Conservation (phyloP, 305 asterid species). For the Plantago lanceolata region DNA sequence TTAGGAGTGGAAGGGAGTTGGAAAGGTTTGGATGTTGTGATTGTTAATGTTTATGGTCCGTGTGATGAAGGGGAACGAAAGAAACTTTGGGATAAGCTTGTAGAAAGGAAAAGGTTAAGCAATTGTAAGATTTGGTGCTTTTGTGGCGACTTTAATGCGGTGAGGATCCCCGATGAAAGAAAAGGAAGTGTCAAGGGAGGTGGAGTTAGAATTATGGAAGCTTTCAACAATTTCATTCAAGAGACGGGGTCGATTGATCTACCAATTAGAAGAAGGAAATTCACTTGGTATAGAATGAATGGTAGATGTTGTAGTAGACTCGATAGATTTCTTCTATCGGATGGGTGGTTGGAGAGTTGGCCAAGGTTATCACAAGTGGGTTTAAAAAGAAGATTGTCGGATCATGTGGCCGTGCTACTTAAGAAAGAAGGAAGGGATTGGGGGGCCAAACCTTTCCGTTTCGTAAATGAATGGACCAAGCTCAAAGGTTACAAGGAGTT, state of each 20-base stretch:
- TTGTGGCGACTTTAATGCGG: no score
- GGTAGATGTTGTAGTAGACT: background rate
- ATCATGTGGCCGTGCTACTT: background rate
- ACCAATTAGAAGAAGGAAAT: background rate
- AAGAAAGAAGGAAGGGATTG: background rate
- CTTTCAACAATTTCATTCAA: background rate
- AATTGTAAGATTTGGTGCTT: no score
- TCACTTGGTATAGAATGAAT: background rate
- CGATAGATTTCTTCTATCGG: background rate
- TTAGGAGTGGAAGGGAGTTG: no score
- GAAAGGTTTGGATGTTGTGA: no score
- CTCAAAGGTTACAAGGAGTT: no score
- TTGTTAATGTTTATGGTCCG: no score
- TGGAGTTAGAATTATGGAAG: no score
- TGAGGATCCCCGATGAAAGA: no score
- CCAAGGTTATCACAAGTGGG: background rate
- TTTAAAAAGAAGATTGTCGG: background rate
- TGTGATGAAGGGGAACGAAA: no score
- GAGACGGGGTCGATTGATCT: background rate
- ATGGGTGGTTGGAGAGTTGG: background rate
- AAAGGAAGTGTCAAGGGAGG: no score
- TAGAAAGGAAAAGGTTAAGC: no score
- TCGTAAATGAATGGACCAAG: background rate
- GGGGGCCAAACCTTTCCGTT: background rate
- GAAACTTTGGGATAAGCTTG: no score